These are phyloP conservation scores for Nemania sp. DNA, from an alignment of 2,329 filamentous ascomycete genomes.

Conservation along the genomic window DNA sequence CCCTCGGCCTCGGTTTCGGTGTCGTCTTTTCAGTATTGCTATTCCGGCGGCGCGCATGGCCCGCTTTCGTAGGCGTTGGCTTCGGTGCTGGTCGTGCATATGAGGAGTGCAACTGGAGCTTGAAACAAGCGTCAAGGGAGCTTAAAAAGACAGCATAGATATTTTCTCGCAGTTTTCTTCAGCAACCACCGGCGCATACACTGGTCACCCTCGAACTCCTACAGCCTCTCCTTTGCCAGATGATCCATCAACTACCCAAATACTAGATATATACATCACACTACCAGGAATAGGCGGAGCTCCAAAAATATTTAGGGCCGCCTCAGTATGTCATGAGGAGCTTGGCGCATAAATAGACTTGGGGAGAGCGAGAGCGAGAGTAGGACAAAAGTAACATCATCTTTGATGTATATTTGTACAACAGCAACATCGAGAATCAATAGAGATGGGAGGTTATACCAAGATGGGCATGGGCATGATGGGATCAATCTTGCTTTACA, in stretches of 20 bases:
- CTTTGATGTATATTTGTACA: constrained; percentile 39
- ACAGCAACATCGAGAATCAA: constrained; percentile 36
- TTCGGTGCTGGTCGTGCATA: constrained; percentile 97
- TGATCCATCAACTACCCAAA: constrained; percentile 21
- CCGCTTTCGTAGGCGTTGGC: constrained; percentile 91
- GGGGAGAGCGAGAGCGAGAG: constrained; percentile 30
- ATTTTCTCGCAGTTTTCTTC: background rate
- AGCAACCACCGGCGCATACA: constrained; percentile 16
- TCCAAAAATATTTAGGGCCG: constrained; percentile 3
- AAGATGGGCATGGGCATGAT: constrained; percentile 24
- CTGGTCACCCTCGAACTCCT: constrained; percentile 10
- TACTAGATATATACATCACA: constrained; percentile 8
- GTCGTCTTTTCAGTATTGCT: constrained; percentile 98
- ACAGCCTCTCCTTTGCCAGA: constrained; percentile 14
- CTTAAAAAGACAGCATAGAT: constrained; percentile 63
- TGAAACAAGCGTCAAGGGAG: constrained; percentile 71
- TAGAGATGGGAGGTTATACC: constrained; percentile 36
- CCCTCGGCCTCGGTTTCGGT: constrained; percentile 95
- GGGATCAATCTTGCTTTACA: constrained; percentile 3
- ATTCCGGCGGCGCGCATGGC: constrained; percentile 98
- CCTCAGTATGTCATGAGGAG: constrained; percentile 10
- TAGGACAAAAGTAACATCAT: constrained; percentile 30
- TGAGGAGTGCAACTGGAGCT: constrained; percentile 94
- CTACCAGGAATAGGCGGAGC: background rate
- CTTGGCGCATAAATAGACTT: constrained; percentile 27